Conservation (phyloP, 2,329 filamentous ascomycete species). For the Aspergillus chevalieri region DNA sequence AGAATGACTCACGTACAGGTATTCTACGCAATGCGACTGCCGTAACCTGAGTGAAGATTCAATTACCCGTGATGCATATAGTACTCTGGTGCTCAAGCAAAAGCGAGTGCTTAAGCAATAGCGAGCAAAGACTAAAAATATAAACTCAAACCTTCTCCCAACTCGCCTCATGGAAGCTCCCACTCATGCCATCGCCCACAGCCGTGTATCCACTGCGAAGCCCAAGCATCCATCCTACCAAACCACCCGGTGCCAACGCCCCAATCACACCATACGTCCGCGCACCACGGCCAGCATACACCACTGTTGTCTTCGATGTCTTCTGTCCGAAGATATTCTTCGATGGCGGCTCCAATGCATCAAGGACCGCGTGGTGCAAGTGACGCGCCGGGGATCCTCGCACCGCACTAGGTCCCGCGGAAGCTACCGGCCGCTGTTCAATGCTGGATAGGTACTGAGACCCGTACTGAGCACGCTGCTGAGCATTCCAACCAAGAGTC, state of each 20-base stretch:
- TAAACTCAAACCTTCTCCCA: constrained; percentile 62
- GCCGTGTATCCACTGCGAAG: constrained; percentile 46
- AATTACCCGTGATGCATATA: no score
- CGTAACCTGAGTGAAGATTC: no score
- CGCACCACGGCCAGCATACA: constrained; percentile 79
- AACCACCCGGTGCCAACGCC: constrained; percentile 64
- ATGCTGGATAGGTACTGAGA: constrained; percentile 39
- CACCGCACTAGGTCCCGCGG: constrained; percentile 32
- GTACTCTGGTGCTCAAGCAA: background rate
- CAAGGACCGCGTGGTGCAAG: constrained; percentile 82
- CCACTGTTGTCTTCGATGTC: constrained; percentile 46
- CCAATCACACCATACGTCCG: constrained; percentile 81
- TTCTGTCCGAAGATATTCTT: constrained; percentile 35
- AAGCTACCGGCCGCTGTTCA: constrained; percentile 34
- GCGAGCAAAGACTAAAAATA: background rate
- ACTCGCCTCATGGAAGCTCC: constrained; percentile 42
- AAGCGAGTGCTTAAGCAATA: background rate
- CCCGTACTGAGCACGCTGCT: constrained; percentile 49
- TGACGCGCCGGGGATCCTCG: constrained; percentile 68
- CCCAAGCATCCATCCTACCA: constrained; percentile 94
- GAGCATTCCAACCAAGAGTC: constrained; percentile 53
- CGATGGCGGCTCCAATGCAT: constrained; percentile 61
- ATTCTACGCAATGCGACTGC: no score
- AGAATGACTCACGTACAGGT: no score
- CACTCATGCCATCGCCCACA: constrained; percentile 42